A percentile compares a stretch with the other conserved stretches of the same genome.
Conservation (phyloP, 2,329 filamentous ascomycete species). For the Sarocladium oryzae region DNA sequence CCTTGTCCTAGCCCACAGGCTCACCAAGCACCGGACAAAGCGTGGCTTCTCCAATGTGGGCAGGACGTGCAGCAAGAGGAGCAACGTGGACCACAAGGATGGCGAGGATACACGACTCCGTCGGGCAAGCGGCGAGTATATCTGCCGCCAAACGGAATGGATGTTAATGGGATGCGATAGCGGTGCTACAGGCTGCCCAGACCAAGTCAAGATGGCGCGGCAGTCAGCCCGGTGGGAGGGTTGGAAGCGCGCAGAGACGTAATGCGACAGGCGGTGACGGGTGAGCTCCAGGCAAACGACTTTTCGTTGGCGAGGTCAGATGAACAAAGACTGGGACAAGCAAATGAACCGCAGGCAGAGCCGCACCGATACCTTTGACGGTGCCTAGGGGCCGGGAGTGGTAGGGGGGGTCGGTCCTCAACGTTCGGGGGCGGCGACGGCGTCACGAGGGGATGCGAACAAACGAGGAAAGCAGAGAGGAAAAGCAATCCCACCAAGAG, state of each 20-base stretch:
- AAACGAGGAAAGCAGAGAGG: slow-evolving; percentile 6
- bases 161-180: slow-evolving; percentile 3
- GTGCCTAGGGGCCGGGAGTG: slow-evolving; percentile 8
- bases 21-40: not conserved
- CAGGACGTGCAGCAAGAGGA: not conserved
- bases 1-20: not conserved
- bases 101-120: not conserved
- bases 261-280: not conserved
- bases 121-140: not conserved
- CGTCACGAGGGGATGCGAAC: slow-evolving; percentile 7
- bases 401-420: slow-evolving; percentile 9
- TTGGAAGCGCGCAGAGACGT: slow-evolving; percentile 4
- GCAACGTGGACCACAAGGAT: slow-evolving; percentile 1
- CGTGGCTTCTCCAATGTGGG: slow-evolving; percentile 8
- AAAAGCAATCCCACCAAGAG: slow-evolving; percentile 3
- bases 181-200: slow-evolving; percentile 7
- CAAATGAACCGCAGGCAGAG: slow-evolving; percentile 4
- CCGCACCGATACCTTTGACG: slow-evolving; percentile 6
- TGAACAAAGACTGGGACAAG: not conserved
- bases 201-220: slow-evolving; percentile 8
- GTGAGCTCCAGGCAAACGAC: not conserved
- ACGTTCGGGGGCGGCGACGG: slow-evolving; percentile 8
- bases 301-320: not conserved
- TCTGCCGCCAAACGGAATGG: not conserved
- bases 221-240: slow-evolving; percentile 1